phyloP scores from a whole-genome alignment of 441 rosid species.

The Euphorbia corollata region DNA sequence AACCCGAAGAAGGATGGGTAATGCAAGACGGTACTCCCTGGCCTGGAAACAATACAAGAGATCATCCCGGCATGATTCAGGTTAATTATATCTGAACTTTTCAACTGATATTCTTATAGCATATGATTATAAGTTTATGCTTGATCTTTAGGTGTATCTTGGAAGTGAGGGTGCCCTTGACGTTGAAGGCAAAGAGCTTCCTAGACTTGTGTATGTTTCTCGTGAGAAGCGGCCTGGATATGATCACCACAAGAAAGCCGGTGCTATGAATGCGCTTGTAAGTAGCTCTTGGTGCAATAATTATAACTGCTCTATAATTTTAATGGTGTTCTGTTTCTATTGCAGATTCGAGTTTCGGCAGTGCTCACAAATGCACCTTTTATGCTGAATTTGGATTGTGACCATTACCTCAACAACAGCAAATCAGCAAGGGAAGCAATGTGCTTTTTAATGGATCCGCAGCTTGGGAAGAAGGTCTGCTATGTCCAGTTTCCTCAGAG shows the following conservation, averaged over 20 bases:
- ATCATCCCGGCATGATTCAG: constrained; percentile 98
- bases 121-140: not conserved
- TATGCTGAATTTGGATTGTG: constrained; percentile 83
- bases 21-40: constrained; percentile 97
- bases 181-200: constrained; percentile 75
- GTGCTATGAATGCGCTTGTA: constrained; percentile 91
- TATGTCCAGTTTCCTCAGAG: constrained; percentile 93
- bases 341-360: constrained; percentile 83
- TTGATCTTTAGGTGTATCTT: constrained; percentile 51
- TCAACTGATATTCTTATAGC: not conserved
- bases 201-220: constrained; percentile 78
- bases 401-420: constrained; percentile 80
- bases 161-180: constrained; percentile 84
- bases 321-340: not conserved
- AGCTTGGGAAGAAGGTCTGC: constrained; percentile 73
- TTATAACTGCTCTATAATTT: not conserved
- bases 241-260: constrained; percentile 86
- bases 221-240: constrained; percentile 87
- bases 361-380: constrained; percentile 88
- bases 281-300: constrained; percentile 18
- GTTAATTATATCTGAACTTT: constrained; percentile 19
- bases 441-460: constrained; percentile 96
- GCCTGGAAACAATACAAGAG: constrained; percentile 91
- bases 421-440: constrained; percentile 82
- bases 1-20: constrained; percentile 95